Base-by-base conservation (phyloP, 2,329 filamentous ascomycete genomes). In the Fusarium sp. region DNA sequence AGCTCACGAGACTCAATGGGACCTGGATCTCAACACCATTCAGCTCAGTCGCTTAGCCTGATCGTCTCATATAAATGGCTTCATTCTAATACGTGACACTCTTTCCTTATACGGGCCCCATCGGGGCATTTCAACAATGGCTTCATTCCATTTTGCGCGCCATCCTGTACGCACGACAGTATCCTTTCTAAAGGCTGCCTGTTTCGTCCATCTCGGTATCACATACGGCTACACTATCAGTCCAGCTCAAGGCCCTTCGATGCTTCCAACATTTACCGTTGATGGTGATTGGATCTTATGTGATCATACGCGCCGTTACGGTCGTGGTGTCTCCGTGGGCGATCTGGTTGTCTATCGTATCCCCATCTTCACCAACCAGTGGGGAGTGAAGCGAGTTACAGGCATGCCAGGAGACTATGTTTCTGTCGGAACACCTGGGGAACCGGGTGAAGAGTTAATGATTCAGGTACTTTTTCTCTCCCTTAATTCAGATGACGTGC, bases 331-430 rank as follows among this genome's bases (percentile, higher is more conserved):
- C 15, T 76, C 81, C 50, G 90, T 97, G n/a, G 96, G 96, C 28
- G 96, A 99, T 79, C 81, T 98, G 13, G 89, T 98, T 49, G 86
- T 87, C 24, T 97, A 92, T 79, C 86, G 88, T 58, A 92, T 94
- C 71, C 96, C 96, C 17, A 84, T 90, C 42, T 87, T 90, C 63
- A 80, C 86, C 14, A 83, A 85, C 57, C 81, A 87, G 22, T 81
- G 82, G 60, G 92, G 89, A 14, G 87, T 94, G 52, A 99, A 99
- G 84, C 87, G 96, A 63, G 89, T 98, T 42, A 76, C 92, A 57
- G 92, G 91, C 24, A 83, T 94, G 86, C 89, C 90, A 1, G 92
- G 92, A 0, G 92, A 95, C 75, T 94, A 92, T 73, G 91, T 94
- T 26, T 79, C 90, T 53, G 80, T 91, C 28, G 85, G 91, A 62